Conservation (phyloP, 2,329 filamentous ascomycete species). For the Monilinia polystroma region DNA sequence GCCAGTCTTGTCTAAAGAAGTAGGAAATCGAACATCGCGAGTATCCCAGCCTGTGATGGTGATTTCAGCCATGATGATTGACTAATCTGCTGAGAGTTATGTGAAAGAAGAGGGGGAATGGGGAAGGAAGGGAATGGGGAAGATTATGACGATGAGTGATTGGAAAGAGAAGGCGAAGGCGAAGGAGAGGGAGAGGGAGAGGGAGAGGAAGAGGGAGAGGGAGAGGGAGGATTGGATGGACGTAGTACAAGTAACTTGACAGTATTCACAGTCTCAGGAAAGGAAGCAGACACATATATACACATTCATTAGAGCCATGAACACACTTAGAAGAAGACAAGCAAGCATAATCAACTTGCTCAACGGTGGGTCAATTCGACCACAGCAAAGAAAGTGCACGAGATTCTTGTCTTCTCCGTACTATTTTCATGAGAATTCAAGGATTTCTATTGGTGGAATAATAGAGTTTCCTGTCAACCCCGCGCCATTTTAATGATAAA, state of each 20-base stretch:
- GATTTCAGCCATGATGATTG: constrained; percentile 52
- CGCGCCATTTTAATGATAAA: neutral
- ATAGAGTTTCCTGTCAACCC: constrained; percentile 14
- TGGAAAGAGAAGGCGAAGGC: neutral
- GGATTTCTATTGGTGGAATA: constrained; percentile 15
- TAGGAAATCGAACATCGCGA: constrained; percentile 77
- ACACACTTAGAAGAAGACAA: neutral
- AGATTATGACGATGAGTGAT: neutral
- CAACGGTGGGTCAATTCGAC: constrained; percentile 10
- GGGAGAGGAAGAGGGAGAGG: neutral
- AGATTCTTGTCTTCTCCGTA: constrained; percentile 2
- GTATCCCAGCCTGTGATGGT: constrained; percentile 72
- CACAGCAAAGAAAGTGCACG: neutral
- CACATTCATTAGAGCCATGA: neutral
- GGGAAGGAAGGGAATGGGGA: too few relatives aligned
- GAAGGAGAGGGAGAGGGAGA: neutral
- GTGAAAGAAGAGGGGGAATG: neutral
- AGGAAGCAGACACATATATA: constrained; percentile 16
- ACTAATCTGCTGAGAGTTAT: neutral
- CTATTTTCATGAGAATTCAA: neutral
- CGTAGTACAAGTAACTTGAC: too few relatives aligned
- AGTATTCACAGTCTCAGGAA: neutral
- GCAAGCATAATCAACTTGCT: neutral
- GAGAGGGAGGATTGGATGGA: neutral
- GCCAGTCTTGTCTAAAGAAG: constrained; percentile 94